A percentile compares a stretch with the other conserved stretches of the same genome.
Conservation (phyloP, 2,329 filamentous ascomycete species). For the Xylaria sp. region DNA sequence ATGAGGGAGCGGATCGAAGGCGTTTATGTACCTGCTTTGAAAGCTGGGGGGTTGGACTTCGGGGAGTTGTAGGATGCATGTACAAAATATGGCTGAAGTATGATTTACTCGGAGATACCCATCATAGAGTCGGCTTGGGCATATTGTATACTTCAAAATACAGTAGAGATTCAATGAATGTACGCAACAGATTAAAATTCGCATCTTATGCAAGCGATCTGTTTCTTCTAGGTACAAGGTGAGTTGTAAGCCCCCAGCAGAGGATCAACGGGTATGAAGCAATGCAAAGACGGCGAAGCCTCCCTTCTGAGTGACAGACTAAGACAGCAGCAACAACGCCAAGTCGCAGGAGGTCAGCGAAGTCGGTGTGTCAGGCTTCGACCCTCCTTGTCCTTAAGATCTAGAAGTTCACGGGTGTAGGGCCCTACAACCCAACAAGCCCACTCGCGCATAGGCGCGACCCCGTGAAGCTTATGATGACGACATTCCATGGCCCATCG, state of each 20-base stretch:
- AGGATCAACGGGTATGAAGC: background rate
- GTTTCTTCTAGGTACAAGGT: background rate
- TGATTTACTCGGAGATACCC: background rate
- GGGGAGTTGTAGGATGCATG: background rate
- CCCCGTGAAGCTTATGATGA: too few species aligned
- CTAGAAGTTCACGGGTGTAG: constrained; percentile 46
- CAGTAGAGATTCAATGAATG: background rate
- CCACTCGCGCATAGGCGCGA: constrained; percentile 37
- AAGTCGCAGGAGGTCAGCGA: constrained; percentile 5
- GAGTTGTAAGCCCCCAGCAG: background rate
- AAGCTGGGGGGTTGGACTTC: background rate
- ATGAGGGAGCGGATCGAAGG: constrained; percentile 52
- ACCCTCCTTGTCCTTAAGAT: constrained; percentile 27
- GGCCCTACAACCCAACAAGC: constrained; percentile 40
- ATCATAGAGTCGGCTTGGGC: background rate
- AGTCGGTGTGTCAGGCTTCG: constrained; percentile 53
- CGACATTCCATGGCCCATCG: constrained; percentile 49
- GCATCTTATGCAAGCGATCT: background rate
- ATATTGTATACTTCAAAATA: background rate
- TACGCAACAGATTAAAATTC: background rate
- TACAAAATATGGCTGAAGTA: background rate
- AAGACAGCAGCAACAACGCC: background rate
- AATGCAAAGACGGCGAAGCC: background rate
- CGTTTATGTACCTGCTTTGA: constrained; percentile 41
- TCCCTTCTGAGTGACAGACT: background rate